A percentile compares a stretch with the other conserved stretches of the same genome.
These are phyloP conservation scores for Candida hungchunana DNA, from an alignment of 805 yeast genomes.

Conservation along the genomic window DNA sequence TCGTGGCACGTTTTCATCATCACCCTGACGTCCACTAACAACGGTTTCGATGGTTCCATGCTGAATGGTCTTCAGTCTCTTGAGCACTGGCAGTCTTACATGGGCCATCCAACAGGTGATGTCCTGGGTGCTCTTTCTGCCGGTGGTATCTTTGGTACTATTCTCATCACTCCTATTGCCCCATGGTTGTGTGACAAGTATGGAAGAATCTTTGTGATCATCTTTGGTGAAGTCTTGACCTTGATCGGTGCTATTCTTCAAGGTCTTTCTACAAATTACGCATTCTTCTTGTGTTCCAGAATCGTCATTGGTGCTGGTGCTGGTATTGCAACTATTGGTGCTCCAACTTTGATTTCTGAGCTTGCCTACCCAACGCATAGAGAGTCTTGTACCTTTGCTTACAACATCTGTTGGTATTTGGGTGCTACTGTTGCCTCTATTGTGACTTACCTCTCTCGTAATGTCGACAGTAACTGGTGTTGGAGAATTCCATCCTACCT, in stretches of 20 bases:
- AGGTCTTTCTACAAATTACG: slow-evolving; percentile 28
- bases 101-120: slow-evolving; percentile 37
- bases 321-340: slow-evolving; percentile 36
- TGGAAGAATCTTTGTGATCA: slow-evolving; percentile 34
- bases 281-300: slow-evolving; percentile 27
- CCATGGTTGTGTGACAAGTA: slow-evolving; percentile 31
- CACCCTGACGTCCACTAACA: slow-evolving; percentile 42
- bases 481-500: slow-evolving; percentile 53
- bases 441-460: slow-evolving; percentile 26
- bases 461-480: slow-evolving; percentile 28
- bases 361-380: slow-evolving; percentile 44
- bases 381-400: slow-evolving; percentile 36
- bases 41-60: slow-evolving; percentile 46
- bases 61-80: slow-evolving; percentile 46
- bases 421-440: slow-evolving; percentile 44
- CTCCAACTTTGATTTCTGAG: slow-evolving; percentile 48
- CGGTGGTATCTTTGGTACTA: slow-evolving; percentile 38
- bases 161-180: slow-evolving; percentile 30
- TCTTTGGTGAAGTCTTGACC: slow-evolving; percentile 16
- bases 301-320: slow-evolving; percentile 41
- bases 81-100: slow-evolving; percentile 32
- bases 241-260: slow-evolving; percentile 23
- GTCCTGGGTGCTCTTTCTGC: slow-evolving; percentile 36
- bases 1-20: slow-evolving; percentile 34
- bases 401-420: slow-evolving; percentile 46